phyloP scores from a whole-genome alignment of 164 flowering plant species.

The Nymphaea colorata region DNA sequence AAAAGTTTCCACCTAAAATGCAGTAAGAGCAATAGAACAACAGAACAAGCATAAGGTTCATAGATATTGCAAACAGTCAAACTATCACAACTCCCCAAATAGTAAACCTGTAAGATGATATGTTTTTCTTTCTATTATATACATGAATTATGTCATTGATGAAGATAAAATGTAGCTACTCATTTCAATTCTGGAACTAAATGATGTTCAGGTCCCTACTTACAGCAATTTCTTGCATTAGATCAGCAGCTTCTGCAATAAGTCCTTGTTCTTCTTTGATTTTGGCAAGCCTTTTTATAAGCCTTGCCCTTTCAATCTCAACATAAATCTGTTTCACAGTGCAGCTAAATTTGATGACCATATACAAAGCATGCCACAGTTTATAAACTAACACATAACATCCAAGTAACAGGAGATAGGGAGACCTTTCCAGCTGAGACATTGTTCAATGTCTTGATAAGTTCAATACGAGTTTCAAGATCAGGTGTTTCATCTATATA shows the following conservation, averaged over 20 bases:
- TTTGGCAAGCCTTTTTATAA: constrained; percentile 84
- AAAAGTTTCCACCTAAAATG: constrained; percentile 87
- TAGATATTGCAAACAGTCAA: too few species aligned
- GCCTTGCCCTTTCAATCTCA: constrained; percentile 84
- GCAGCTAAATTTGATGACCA: not conserved
- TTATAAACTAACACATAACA: not conserved
- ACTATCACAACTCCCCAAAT: too few species aligned
- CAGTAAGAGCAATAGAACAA: not conserved
- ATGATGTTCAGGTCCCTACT: constrained; percentile 10
- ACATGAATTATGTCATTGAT: too few species aligned
- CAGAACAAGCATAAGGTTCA: too few species aligned
- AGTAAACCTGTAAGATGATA: too few species aligned
- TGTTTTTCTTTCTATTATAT: too few species aligned
- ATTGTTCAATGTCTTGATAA: constrained; percentile 79
- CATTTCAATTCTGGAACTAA: not conserved
- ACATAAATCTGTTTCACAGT: constrained; percentile 59
- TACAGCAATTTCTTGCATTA: constrained; percentile 98
- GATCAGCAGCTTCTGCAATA: constrained; percentile 95
- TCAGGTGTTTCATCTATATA: constrained; percentile 93
- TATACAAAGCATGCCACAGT: not conserved
- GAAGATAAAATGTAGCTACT: not conserved
- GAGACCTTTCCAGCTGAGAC: constrained; percentile 95
- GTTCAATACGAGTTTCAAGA: constrained; percentile 72
- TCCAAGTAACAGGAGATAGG: not conserved
- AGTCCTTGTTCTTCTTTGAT: constrained; percentile 92